Evolutionary conservation across 2,329 filamentous ascomycete species (phyloP).

Genomic region (Diaporthe ilicicola): DNA sequence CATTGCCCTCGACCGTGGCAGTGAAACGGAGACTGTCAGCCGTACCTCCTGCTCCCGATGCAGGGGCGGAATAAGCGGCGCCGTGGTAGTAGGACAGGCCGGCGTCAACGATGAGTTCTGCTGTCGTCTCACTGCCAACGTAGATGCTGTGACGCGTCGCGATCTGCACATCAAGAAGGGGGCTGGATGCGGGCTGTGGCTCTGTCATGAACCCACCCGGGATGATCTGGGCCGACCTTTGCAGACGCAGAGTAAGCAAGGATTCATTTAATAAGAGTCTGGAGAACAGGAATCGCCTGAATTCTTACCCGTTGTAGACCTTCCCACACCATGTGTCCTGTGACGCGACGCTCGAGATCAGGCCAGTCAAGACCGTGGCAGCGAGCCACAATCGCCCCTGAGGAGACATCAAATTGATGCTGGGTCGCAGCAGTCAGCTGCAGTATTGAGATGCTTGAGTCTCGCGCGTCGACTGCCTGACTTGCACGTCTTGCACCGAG

Average conservation of each 20-base stretch:
- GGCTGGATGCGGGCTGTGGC: constrained; percentile 28
- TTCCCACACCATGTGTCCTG: constrained; percentile 53
- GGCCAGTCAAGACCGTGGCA: neutral
- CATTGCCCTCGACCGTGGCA: constrained; percentile 39
- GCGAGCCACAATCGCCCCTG: constrained; percentile 11
- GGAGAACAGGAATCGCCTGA: constrained; percentile 29
- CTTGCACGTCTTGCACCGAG: neutral
- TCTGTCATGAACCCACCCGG: constrained; percentile 23
- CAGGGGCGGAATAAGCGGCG: constrained; percentile 44
- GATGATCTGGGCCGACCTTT: constrained; percentile 30
- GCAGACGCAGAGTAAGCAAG: neutral
- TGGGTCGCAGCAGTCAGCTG: neutral
- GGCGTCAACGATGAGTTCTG: constrained; percentile 54
- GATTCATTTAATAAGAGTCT: constrained; percentile 41
- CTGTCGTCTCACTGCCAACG: constrained; percentile 49
- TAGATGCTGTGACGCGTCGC: constrained; percentile 57
- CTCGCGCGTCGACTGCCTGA: neutral
- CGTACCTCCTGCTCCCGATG: constrained; percentile 33
- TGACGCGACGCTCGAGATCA: neutral
- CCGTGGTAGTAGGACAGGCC: constrained; percentile 52
- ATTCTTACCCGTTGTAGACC: constrained; percentile 51
- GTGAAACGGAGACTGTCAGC: constrained; percentile 49
- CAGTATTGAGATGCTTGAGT: neutral
- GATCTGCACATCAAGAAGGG: constrained; percentile 53
- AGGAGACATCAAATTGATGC: constrained; percentile 22